Conservation (phyloP, 2,329 filamentous ascomycete species). For the Coniochaeta ligniaria region DNA sequence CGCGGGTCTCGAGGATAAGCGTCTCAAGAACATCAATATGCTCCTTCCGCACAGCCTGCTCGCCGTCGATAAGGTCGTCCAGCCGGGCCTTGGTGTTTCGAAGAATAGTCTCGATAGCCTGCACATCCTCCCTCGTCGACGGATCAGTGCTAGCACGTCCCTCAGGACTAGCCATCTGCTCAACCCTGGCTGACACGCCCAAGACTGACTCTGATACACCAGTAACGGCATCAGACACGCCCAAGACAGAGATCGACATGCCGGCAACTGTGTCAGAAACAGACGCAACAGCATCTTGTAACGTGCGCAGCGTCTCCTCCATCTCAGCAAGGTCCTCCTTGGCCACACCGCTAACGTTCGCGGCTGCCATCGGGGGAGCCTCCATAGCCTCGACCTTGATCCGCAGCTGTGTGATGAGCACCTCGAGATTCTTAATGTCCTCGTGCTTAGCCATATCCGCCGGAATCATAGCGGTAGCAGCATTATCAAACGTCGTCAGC, state of each 20-base stretch:
- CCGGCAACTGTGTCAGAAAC: constrained; percentile 18
- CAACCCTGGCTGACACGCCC: not conserved
- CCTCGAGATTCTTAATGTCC: constrained; percentile 80
- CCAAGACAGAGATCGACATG: constrained; percentile 16
- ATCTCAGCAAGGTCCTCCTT: constrained; percentile 26
- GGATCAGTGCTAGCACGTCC: constrained; percentile 30
- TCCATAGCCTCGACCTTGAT: constrained; percentile 79
- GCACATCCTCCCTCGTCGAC: constrained; percentile 74
- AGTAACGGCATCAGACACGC: not conserved
- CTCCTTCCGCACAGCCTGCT: constrained; percentile 61
- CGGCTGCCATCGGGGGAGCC: constrained; percentile 29
- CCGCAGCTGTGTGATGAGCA: constrained; percentile 72
- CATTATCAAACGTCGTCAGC: constrained; percentile 36
- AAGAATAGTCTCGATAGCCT: constrained; percentile 84
- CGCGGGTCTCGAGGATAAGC: constrained; percentile 65
- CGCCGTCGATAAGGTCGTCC: constrained; percentile 70
- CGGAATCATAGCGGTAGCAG: constrained; percentile 40
- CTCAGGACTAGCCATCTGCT: not conserved
- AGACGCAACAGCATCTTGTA: constrained; percentile 21
- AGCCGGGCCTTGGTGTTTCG: constrained; percentile 83
- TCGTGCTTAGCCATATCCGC: constrained; percentile 53
- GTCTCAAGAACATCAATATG: constrained; percentile 60
- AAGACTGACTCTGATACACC: not conserved
- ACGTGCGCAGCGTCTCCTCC: constrained; percentile 44
- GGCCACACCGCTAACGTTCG: constrained; percentile 15